A percentile compares a stretch with the other conserved stretches of the same genome.
Evolutionary conservation across 345 rosid species (phyloP).

Genomic region (Rubroshorea leprosula): DNA sequence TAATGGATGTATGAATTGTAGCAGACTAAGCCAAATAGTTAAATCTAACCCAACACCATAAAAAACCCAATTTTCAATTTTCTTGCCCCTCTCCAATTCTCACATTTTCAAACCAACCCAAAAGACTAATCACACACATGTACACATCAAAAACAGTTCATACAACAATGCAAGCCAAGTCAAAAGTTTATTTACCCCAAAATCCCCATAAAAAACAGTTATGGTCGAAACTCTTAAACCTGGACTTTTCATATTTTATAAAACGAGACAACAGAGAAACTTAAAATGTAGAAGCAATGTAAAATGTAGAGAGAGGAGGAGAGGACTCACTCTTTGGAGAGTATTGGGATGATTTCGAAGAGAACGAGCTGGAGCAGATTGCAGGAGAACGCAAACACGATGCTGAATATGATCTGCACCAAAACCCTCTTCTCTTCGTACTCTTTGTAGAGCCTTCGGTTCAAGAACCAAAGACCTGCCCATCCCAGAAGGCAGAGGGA

Average conservation of each 20-base stretch:
- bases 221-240: too few species aligned
- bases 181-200: neutral
- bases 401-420: constrained; percentile 92
- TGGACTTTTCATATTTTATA: neutral
- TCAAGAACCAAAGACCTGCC: constrained; percentile 91
- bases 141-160: neutral
- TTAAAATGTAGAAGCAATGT: neutral
- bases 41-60: neutral
- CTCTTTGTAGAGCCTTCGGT: constrained; percentile 80
- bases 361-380: constrained; percentile 93
- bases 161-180: neutral
- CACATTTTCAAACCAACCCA: constrained; percentile 3
- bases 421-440: constrained; percentile 88
- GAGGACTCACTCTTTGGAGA: constrained; percentile 63
- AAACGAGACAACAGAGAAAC: neutral
- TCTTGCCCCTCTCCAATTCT: neutral
- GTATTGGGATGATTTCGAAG: constrained; percentile 89
- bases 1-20: too few species aligned
- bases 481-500: constrained; percentile 69
- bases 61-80: neutral
- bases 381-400: constrained; percentile 93
- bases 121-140: neutral
- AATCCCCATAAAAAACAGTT: neutral
- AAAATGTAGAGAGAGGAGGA: neutral
- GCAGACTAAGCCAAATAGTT: neutral